Percentiles rank a stretch among this genome's conserved stretches.
These are phyloP conservation scores for Capsicum pubescens DNA, from an alignment of 257 asterid genomes.

Conservation along the genomic window DNA sequence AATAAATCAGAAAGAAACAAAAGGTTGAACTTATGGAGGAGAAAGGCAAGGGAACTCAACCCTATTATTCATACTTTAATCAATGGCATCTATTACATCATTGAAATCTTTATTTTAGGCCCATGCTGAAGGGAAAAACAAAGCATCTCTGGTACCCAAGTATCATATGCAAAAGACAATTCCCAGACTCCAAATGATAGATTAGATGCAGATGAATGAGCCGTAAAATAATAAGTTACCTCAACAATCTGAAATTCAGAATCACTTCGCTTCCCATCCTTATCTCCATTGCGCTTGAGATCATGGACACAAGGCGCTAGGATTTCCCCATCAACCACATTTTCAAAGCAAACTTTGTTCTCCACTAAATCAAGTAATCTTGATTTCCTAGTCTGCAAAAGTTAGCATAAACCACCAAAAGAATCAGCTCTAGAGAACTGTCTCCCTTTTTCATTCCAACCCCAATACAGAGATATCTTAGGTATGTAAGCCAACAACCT, in stretches of 20 bases:
- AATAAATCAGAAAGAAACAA: neutral
- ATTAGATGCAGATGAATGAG: neutral
- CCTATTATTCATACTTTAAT: neutral
- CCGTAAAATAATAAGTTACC: slow-evolving; percentile 2
- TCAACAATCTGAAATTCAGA: slow-evolving; percentile 10
- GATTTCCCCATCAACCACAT: slow-evolving; percentile 16
- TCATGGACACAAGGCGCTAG: slow-evolving; percentile 1
- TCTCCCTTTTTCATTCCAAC: neutral
- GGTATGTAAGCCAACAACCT: neutral
- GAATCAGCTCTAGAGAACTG: neutral
- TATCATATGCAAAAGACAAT: neutral
- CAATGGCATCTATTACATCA: neutral
- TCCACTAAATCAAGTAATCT: slow-evolving; percentile 8
- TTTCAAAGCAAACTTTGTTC: neutral
- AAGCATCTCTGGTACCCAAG: slow-evolving; percentile 12
- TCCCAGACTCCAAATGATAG: neutral
- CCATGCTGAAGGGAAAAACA: neutral
- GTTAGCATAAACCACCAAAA: slow-evolving; percentile 7
- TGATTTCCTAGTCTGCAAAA: slow-evolving; percentile 27
- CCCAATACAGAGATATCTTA: neutral
- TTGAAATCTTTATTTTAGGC: neutral
- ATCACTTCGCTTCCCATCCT: slow-evolving; percentile 10
- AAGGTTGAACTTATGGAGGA: slow-evolving; percentile 11
- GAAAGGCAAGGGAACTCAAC: neutral
- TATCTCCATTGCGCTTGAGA: neutral